These are phyloP conservation scores for Aspergillus ustus DNA, from an alignment of 2,329 filamentous ascomycete genomes.

Conservation along the genomic window DNA sequence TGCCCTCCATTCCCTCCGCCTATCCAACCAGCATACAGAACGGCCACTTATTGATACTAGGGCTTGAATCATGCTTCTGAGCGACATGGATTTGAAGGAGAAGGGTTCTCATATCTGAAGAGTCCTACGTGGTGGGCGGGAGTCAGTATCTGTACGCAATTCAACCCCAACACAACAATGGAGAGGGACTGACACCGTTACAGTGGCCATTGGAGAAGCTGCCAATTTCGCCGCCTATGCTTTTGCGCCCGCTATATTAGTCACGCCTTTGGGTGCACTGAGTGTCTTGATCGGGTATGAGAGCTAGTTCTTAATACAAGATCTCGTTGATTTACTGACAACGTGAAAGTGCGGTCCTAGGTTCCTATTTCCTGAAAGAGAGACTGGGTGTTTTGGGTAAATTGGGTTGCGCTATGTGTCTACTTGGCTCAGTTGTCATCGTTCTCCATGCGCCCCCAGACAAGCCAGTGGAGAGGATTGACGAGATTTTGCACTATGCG, in stretches of 20 bases:
- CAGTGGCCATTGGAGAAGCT: conserved; percentile 89
- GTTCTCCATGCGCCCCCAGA: conserved; percentile 96
- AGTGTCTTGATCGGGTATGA: conserved; percentile 83
- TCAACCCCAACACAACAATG: conserved; percentile 19
- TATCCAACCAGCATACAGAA: conserved; percentile 13
- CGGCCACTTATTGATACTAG: conserved; percentile 49
- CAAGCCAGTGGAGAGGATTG: conserved; percentile 86
- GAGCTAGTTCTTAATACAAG: neutral
- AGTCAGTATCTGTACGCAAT: conserved; percentile 76
- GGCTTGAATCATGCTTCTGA: conserved; percentile 90
- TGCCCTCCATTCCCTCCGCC: conserved; percentile 10
- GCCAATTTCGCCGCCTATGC: conserved; percentile 99
- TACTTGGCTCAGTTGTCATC: conserved; percentile 96
- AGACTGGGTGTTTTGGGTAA: conserved; percentile 88
- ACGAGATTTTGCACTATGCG: conserved; percentile 88
- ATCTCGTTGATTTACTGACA: conserved; percentile 25
- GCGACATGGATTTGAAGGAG: conserved; percentile 92
- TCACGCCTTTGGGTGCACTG: conserved; percentile 90
- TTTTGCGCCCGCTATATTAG: conserved; percentile 97
- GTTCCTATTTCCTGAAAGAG: conserved; percentile 92
- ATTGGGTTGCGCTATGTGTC: conserved; percentile 91
- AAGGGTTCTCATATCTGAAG: conserved; percentile 90
- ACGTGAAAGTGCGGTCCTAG: conserved; percentile 73
- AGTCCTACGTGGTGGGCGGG: conserved; percentile 98
- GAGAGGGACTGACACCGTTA: conserved; percentile 28